phyloP scores from a whole-genome alignment of 805 yeast genomes.

The Vanderwaltozyma tropicalis region DNA sequence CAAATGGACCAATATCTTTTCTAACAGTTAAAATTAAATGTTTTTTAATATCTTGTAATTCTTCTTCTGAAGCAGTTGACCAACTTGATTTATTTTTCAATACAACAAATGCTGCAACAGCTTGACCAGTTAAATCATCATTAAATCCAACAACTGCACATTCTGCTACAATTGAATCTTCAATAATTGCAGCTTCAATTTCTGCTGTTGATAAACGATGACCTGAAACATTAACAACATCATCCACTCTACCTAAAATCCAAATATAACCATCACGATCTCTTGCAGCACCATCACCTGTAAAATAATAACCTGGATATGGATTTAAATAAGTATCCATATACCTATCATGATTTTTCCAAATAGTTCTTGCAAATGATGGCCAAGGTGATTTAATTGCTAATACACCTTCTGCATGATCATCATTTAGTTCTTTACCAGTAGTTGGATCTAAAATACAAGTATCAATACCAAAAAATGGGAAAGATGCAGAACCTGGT shows the following conservation, averaged over 20 bases:
- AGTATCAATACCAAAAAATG: conserved; percentile 73
- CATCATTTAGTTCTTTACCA: conserved; percentile 58
- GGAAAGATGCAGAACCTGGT: conserved; percentile 79
- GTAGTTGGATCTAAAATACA: conserved; percentile 63
- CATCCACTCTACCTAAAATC: conserved; percentile 82
- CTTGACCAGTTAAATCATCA: conserved; percentile 80
- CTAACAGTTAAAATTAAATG: conserved; percentile 61
- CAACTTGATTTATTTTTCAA: conserved; percentile 42
- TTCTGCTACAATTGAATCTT: conserved; percentile 61
- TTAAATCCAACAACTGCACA: conserved; percentile 77
- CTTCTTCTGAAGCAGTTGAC: conserved; percentile 30
- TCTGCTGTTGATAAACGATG: conserved; percentile 85
- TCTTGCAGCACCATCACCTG: conserved; percentile 86
- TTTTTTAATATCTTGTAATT: conserved; percentile 45
- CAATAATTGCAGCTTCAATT: conserved; percentile 73
- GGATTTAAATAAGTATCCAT: conserved; percentile 77
- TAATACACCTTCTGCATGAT: conserved; percentile 72
- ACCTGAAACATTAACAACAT: conserved; percentile 79
- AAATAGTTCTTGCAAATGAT: conserved; percentile 73
- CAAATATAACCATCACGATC: conserved; percentile 78
- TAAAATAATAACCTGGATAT: conserved; percentile 71
- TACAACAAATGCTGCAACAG: conserved; percentile 74
- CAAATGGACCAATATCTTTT: conserved; percentile 76
- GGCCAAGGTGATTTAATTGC: conserved; percentile 74
- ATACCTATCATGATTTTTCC: conserved; percentile 64